Evolutionary conservation across 2,329 filamentous ascomycete genomes (phyloP), one percentile per base, ranked within the genome.

Genomic region (Cephalotrichum gorgonifer): DNA sequence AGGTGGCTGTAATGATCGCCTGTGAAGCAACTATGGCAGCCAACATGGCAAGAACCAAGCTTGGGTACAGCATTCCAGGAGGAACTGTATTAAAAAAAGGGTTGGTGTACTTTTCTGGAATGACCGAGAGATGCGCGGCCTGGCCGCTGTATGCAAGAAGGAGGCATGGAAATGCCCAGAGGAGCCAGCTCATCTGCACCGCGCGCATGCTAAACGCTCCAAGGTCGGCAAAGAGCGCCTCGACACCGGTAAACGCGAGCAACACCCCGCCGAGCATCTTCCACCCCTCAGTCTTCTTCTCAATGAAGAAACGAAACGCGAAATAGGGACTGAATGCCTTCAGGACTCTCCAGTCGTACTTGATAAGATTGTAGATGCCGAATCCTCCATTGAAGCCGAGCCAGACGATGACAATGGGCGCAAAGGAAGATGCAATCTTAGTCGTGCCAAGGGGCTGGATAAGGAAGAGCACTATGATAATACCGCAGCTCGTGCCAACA

Each of bases 11-110:
- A 46, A 89, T 88, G 66, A 89, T 83, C 9, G 86, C 86, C 55
- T 90, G 86, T 4, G 81, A 86, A 1, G 86, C 86, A 11, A 90
- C 85, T 55, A 89, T 79, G 25, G 84, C 83, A 4, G 83, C 83
- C 3, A 85, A 65, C 8, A 88, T 73, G 0, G 85, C 83, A 44
- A 88, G 65, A 3, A 89, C 72, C 26, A 90, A 66, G 49, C 75
- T 78, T 4, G 82, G 82, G 57, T 84, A 86, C 22, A 88, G 69
- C 58, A 77, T 81, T 3, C 83, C 83, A 0, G 78, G 77, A 0
- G 85, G 84, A 0, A 81, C 78, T 0, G 79, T 75, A 54, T 84
- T 78, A 66, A 85, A 90, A 59, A 90, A 88, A 0, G 86, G 85
- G 56, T 89, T 88, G 52, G 90, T 86, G 58, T 78, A 86, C 27